phyloP scores from a whole-genome alignment of 352 stramenopile species.

The Pythium rhizo-oryzae region DNA sequence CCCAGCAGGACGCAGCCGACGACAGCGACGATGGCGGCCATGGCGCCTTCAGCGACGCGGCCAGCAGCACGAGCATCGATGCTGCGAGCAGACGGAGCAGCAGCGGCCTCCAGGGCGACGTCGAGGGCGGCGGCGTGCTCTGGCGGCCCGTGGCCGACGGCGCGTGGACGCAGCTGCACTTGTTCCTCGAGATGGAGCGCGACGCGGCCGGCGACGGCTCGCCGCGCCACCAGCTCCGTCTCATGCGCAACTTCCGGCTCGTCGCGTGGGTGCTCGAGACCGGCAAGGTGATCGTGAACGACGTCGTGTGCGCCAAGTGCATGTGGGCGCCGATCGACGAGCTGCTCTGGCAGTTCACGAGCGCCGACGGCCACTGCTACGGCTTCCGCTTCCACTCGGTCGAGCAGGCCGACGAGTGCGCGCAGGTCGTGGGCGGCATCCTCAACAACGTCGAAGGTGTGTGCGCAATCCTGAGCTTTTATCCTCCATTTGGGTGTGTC shows the following conservation, averaged over 20 bases:
- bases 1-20: background rate
- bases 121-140: slow-evolving; percentile 12
- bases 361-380: slow-evolving; percentile 40
- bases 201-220: slow-evolving; percentile 24
- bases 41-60: background rate
- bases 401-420: slow-evolving; percentile 49
- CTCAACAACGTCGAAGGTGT: slow-evolving; percentile 49
- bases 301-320: slow-evolving; percentile 42
- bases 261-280: slow-evolving; percentile 64
- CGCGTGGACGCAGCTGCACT: slow-evolving; percentile 53
- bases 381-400: slow-evolving; percentile 52
- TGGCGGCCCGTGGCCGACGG: slow-evolving; percentile 50
- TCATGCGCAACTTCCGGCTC: slow-evolving; percentile 48
- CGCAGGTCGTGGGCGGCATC: slow-evolving; percentile 48
- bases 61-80: background rate
- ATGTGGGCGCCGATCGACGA: slow-evolving; percentile 44
- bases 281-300: slow-evolving; percentile 56
- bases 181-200: slow-evolving; percentile 53
- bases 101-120: background rate
- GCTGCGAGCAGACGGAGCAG: background rate
- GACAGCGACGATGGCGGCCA: background rate
- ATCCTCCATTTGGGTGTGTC: background rate
- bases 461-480: background rate
- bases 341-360: slow-evolving; percentile 46
- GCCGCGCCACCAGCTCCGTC: slow-evolving; percentile 9